These are phyloP conservation scores for Malus hybrid DNA, from an alignment of 331 rosid genomes.

Conservation along the genomic window DNA sequence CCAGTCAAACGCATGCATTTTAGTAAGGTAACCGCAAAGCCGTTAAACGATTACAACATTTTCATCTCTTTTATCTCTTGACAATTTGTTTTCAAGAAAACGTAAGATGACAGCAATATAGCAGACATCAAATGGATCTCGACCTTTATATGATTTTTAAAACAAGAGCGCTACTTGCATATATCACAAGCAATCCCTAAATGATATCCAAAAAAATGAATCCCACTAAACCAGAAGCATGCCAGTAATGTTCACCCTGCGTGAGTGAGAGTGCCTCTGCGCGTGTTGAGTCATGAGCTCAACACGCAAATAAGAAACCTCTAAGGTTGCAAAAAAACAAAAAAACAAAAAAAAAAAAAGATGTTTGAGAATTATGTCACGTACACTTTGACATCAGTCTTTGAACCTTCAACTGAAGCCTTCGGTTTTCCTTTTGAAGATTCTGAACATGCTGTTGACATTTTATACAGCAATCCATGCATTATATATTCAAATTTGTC, in stretches of 20 bases:
- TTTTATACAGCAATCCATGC: conserved; percentile 71
- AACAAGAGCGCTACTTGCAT: neutral
- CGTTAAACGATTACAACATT: neutral
- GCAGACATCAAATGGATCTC: neutral
- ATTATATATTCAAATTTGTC: conserved; percentile 90
- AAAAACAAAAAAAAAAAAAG: neutral
- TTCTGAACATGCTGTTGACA: conserved; percentile 8
- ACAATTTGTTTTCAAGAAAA: neutral
- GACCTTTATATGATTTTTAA: neutral
- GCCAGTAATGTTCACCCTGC: neutral
- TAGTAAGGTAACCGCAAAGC: neutral
- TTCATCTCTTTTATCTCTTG: neutral
- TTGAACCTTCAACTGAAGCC: conserved; percentile 17
- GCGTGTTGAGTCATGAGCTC: neutral
- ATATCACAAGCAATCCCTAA: neutral
- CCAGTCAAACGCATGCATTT: neutral
- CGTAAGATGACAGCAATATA: neutral
- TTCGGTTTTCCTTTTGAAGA: neutral
- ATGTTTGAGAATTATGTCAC: conserved; percentile 13
- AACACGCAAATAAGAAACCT: neutral
- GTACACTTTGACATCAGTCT: conserved; percentile 46
- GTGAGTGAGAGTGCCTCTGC: neutral
- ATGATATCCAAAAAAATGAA: neutral
- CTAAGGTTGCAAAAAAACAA: neutral
- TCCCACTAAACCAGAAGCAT: neutral